Conservation (phyloP, 768 basidiomycete genomes). For the Naganishia onofrii region DNA sequence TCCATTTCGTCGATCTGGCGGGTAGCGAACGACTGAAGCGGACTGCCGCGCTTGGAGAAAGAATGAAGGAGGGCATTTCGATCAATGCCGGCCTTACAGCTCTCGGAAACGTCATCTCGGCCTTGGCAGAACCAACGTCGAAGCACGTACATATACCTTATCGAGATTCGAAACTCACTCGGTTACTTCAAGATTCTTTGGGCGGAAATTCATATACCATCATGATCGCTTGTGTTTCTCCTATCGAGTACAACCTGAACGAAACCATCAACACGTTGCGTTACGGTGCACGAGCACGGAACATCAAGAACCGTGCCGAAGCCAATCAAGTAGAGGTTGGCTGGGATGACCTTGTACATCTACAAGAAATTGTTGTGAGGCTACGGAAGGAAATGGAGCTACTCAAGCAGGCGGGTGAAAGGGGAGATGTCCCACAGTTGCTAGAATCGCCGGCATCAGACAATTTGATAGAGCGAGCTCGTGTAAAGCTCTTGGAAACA, state of each 20-base stretch:
- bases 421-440: slow-evolving; percentile 30
- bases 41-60: slow-evolving; percentile 90
- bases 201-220: slow-evolving; percentile 97
- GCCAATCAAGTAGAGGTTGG: slow-evolving; percentile 94
- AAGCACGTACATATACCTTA: slow-evolving; percentile 92
- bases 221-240: slow-evolving; percentile 98
- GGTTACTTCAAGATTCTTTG: slow-evolving; percentile 90
- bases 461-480: slow-evolving; percentile 67
- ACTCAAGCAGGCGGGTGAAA: slow-evolving; percentile 66
- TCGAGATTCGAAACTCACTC: slow-evolving; percentile 96
- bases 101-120: slow-evolving; percentile 96
- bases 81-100: slow-evolving; percentile 96
- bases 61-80: slow-evolving; percentile 97
- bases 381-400: slow-evolving; percentile 80
- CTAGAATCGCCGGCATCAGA: slow-evolving; percentile 18
- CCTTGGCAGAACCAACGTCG: slow-evolving; percentile 87
- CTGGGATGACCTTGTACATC: slow-evolving; percentile 97
- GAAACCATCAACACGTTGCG: slow-evolving; percentile 81
- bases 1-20: slow-evolving; percentile 97
- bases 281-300: slow-evolving; percentile 93
- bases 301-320: slow-evolving; percentile 91
- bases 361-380: slow-evolving; percentile 79
- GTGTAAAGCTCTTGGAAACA: slow-evolving; percentile 70
- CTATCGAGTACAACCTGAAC: slow-evolving; percentile 88
- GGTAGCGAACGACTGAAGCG: slow-evolving; percentile 95